Base-by-base conservation (phyloP, 495 filamentous ascomycete genomes). In the Lasiosphaeria ovina region DNA sequence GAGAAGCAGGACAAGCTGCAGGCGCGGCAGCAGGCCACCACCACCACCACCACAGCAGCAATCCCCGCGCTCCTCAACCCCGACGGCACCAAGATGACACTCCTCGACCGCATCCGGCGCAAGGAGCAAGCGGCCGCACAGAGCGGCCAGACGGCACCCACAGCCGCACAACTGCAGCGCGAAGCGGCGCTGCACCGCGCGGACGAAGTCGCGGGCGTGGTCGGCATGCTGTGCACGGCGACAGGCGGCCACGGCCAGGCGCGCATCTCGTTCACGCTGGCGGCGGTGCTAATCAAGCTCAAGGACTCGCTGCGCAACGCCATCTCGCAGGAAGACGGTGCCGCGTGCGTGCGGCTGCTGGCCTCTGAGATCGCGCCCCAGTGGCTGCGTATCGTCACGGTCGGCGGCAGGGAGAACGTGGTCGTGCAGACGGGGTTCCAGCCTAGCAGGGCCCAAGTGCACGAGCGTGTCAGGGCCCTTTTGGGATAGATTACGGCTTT, bases 31-130 rank as follows among this genome's bases (percentile, higher is more conserved):
- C 60, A 54, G 44, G 11, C 11, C 11, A n/a, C 44, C 16, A 11
- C 44, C 12, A 11, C 44, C 12, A 5, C 44, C 16, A n/a, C 34
- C 6, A 42, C 54, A 48, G 60, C 54, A 33, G 24, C 24, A 24
- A 24, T 24, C 24, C 45, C 54, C n/a, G 57, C 69, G 6, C 53
- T 50, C 0, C 34, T 67, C 36, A 72, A 72, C 36, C 35, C 72
- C 1, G 71, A 69, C 53, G 74, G 68, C 6, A 63, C 67, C 16
- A 76, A 76, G 59, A 72, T 79, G 71, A 72, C 68, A 61, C 66
- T 90, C 17, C 79, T 89, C 14, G 86, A 87, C 59, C 84, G 87
- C 61, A 79, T 90, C 61, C 81, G 85, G 35, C 69, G 79, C 17
- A 88, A 87, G 72, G 77, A 87, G 53, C 66, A 79, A 3, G 72